Base-by-base conservation (phyloP, 805 yeast species). In the Ogataea dorogensis region DNA sequence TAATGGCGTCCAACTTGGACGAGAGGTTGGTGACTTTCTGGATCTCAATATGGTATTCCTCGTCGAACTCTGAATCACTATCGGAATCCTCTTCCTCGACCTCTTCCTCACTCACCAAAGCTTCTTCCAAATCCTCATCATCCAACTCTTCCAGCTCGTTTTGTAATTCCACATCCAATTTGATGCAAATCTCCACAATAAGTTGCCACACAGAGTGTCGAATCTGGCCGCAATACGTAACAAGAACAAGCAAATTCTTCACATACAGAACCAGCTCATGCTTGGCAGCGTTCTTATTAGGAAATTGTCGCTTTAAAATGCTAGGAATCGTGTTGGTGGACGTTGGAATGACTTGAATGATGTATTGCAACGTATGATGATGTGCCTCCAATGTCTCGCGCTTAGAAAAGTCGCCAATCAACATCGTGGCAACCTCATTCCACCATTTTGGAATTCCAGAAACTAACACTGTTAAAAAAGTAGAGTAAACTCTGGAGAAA, bases 381-480 rank as follows among this genome's bases (percentile, higher is more conserved):
- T 79, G 82, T 45, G 78, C 41, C 11, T 41, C 38, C 12, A 57
- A 17, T 24, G 37, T 29, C 4, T 31, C 36, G 4, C 43, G 47
- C 17, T 42, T 21, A 7, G 42, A 35, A 50, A 91, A 84, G 50
- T 79, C 87, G 13, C 68, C 50, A 8, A 88, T 72, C n/a, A 91
- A 60, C 40, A 75, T 73, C 42, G 70, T 66, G 14, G 85, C 79
- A n/a, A 91, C 86, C 41, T 86, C 94, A 44, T 76, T 73, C 77
- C 93, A 79, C 86, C 95, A 91, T 58, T 80, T 86, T 6, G 98
- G 98, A 42, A 81, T 70, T 29, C 91, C 83, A 3, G 95, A 82
- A 24, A 89, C 85, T 35, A 91, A 69, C 17, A 89, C 85, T 28
- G 78, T 71, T 29, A 86, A 63, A 58, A 93, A 93, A 28, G 77